Conservation (phyloP, 768 basidiomycete species). For the Lepiota brunneoincarnata region DNA sequence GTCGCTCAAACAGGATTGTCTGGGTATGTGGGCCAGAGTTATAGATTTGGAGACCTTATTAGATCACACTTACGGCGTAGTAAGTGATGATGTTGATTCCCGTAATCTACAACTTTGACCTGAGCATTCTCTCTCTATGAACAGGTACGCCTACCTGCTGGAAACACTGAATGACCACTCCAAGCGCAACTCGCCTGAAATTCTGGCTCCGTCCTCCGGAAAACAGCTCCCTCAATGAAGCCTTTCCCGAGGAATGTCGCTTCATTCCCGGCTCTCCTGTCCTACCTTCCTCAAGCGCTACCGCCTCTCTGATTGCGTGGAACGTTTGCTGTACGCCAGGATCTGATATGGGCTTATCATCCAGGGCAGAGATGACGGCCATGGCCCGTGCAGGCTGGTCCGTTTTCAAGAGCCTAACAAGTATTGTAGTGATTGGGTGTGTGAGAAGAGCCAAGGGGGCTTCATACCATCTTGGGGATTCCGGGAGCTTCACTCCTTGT, state of each 20-base stretch:
- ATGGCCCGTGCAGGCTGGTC: constrained; percentile 53
- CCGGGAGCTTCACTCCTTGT: constrained; percentile 42
- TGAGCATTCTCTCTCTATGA: background rate
- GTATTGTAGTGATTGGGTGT: background rate
- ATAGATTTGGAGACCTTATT: background rate
- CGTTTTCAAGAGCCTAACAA: constrained; percentile 50
- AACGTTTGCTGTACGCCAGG: constrained; percentile 47
- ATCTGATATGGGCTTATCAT: constrained; percentile 47
- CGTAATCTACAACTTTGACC: constrained; percentile 37
- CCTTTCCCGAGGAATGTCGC: constrained; percentile 16
- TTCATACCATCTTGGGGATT: constrained; percentile 54
- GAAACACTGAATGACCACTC: constrained; percentile 59
- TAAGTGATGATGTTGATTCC: constrained; percentile 69
- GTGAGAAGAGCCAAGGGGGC: background rate
- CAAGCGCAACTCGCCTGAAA: constrained; percentile 55
- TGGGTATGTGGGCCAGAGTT: constrained; percentile 19
- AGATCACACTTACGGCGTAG: constrained; percentile 31
- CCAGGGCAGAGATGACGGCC: constrained; percentile 61
- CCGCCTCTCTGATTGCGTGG: constrained; percentile 19
- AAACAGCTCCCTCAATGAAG: constrained; percentile 52
- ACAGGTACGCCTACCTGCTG: constrained; percentile 41
- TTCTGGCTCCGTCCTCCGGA: constrained; percentile 57
- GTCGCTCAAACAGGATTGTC: constrained; percentile 54
- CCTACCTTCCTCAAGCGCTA: constrained; percentile 8
- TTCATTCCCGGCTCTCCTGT: background rate